Conservation (phyloP, 495 filamentous ascomycete species). For the Schizothecium vesticola region DNA sequence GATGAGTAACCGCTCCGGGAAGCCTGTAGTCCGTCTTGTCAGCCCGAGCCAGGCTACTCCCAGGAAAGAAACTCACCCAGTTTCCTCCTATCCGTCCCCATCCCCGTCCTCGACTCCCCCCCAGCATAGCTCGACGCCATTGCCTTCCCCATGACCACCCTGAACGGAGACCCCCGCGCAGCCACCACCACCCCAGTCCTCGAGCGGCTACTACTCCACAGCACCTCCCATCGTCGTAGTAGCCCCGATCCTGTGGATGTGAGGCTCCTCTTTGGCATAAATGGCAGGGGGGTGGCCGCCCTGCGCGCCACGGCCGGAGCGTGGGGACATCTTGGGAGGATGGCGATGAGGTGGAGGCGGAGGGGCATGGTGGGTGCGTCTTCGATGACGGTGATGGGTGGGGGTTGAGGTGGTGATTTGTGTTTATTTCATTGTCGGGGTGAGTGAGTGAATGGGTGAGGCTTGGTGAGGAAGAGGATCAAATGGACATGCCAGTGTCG, state of each 20-base stretch:
- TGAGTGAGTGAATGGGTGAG: neutral
- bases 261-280: neutral
- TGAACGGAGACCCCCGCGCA: neutral
- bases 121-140: neutral
- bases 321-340: neutral
- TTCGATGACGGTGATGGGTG: neutral
- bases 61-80: neutral
- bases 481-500: neutral
- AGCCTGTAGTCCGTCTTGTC: slow-evolving; percentile 15
- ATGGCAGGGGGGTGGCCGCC: neutral
- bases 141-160: neutral
- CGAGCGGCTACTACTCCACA: neutral
- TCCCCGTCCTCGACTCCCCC: neutral
- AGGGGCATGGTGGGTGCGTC: neutral
- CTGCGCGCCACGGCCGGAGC: neutral
- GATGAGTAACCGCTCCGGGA: slow-evolving; percentile 59
- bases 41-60: neutral
- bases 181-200: neutral
- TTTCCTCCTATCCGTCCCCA: neutral
- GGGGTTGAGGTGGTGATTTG: neutral
- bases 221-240: neutral
- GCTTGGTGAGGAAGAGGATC: neutral
- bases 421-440: neutral
- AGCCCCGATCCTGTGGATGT: neutral
- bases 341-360: neutral